Conservation (phyloP, 179 eudicot genomes). For the Sideroxylon spinosum region DNA sequence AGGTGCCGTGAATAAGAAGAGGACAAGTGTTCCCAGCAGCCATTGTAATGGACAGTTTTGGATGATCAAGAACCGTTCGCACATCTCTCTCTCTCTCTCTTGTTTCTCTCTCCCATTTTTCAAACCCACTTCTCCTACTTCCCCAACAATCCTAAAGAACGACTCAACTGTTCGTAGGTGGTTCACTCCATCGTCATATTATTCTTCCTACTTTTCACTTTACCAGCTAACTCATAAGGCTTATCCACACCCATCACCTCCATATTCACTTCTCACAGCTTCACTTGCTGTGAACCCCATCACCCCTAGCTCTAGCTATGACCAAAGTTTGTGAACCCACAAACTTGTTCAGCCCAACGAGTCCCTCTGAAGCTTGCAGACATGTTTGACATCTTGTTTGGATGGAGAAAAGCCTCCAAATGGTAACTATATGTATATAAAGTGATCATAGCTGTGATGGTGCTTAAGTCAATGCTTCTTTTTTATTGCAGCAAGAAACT, state of each 20-base stretch:
- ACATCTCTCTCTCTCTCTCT: neutral
- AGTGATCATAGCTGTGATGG: neutral
- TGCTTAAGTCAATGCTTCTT: neutral
- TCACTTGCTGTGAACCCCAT: neutral
- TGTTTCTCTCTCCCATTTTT: neutral
- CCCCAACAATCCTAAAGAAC: neutral
- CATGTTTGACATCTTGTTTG: constrained; percentile 58
- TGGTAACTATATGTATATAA: constrained; percentile 33
- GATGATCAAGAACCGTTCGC: too few relatives aligned
- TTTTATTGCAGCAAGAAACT: constrained; percentile 56
- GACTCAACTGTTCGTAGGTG: constrained; percentile 14
- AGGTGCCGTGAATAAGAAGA: too few relatives aligned
- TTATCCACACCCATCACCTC: neutral
- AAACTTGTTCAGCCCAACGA: neutral
- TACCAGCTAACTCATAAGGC: constrained; percentile 2
- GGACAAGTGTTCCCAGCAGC: too few relatives aligned
- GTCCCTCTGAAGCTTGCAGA: neutral
- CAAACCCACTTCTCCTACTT: constrained; percentile 23
- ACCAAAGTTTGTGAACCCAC: constrained; percentile 8
- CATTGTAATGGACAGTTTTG: too few relatives aligned
- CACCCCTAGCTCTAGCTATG: neutral
- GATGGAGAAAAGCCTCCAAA: constrained; percentile 81
- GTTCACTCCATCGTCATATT: constrained; percentile 15
- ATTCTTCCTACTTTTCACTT: neutral
- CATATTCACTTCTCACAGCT: neutral